Base-by-base conservation (phyloP, 2,329 filamentous ascomycete species). In the Escovopsis weberi region DNA sequence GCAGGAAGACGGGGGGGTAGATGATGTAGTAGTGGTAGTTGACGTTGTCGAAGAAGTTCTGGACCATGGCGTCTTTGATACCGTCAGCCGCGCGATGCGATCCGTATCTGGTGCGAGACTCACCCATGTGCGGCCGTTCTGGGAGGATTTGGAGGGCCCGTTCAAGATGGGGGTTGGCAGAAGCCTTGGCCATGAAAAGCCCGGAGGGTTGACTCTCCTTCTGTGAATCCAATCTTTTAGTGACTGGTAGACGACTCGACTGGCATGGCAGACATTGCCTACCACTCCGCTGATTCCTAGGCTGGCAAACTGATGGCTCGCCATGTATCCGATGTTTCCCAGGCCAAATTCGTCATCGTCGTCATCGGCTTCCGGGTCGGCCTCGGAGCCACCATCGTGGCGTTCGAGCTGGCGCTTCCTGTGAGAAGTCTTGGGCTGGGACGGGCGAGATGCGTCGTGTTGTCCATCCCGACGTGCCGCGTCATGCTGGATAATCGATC, bases 21-120 rank as follows among this genome's bases (percentile, higher is more conserved):
- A 60, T 51, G 42, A 59, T 54, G 49, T 58, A 57, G 45, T 60
- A 59, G 43, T 60, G 55, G 18, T 51, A 56, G 39, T 60, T 60
- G 41, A 59, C 51, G 26, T 55, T 53, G 28, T 47, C 45, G 40
- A 57, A 46, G 38, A 59, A 60, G 28, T 49, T 51, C 23, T 53
- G 49, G 4, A 59, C 49, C 2, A 60, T 47, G 2, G 48, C 42
- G 40, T 59, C 56, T 59, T 23, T n/a, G 28, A 33, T 28, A 4
- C 11, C 8, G 9, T 15, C 18, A 26, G 33, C 12, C 26, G 10
- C 3, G 26, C 2, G 30, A 23, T 15, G 11, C 6, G 26, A 6
- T 23, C 23, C 28, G 34, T 23, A 12, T 23, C 19, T 5, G 12
- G 26, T 12, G 12, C 12, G 10, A 35, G 26, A 44, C 50, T 40